A percentile compares a stretch with the other conserved stretches of the same genome.
These are phyloP conservation scores for Cyberlindnera euphorbiae DNA, from an alignment of 805 yeast genomes.

Conservation along the genomic window DNA sequence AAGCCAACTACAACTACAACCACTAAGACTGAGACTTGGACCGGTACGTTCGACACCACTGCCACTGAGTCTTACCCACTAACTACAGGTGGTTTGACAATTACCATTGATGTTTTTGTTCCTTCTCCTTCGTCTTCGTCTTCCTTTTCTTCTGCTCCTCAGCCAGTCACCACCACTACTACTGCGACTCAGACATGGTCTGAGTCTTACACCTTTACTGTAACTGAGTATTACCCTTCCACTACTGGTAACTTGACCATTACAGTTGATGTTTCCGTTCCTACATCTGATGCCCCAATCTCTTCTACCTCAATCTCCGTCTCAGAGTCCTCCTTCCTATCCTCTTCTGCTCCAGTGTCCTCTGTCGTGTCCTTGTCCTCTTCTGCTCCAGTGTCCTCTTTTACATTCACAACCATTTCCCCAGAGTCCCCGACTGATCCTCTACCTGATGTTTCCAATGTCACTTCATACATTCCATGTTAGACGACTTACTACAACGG, in stretches of 20 bases:
- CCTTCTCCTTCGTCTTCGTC: conserved; percentile 2
- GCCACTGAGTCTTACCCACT: conserved; percentile 4
- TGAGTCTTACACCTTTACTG: conserved; percentile 4
- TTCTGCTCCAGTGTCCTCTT: not conserved
- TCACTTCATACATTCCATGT: not conserved
- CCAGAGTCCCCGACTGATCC: not conserved
- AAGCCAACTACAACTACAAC: conserved; percentile 2
- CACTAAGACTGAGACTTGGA: conserved; percentile 6
- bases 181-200: conserved; percentile 9
- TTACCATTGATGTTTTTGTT: not conserved
- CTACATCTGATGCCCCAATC: not conserved
- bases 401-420: not conserved
- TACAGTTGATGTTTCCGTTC: conserved; percentile 10
- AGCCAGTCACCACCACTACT: conserved; percentile 7
- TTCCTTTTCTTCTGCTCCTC: no score
- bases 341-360: conserved; percentile 3
- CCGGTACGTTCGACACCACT: not conserved
- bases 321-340: conserved; percentile 2
- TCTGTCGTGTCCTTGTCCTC: not conserved
- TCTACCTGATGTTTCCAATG: not conserved
- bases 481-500: not conserved
- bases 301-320: conserved; percentile 1
- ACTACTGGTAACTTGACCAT: conserved; percentile 9
- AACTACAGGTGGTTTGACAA: conserved; percentile 4
- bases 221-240: conserved; percentile 7